Base-by-base conservation (phyloP, 208 protist species). In the Trypanosoma vivax region DNA sequence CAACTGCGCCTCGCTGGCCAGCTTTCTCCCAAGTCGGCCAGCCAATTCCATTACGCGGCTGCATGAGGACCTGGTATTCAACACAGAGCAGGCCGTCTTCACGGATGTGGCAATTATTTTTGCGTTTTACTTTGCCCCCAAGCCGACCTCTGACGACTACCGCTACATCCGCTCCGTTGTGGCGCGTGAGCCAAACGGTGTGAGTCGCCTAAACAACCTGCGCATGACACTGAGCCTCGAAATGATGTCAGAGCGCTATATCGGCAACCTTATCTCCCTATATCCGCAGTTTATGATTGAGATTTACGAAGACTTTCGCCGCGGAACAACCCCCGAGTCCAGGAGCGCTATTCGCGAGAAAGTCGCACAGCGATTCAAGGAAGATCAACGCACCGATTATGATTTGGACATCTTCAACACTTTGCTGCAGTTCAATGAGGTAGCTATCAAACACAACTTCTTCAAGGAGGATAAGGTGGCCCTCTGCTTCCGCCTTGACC, bases 391-490 rank as follows among this genome's bases (percentile, higher is more conserved):
- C 29, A 52, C 71, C 23, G 57, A 72, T 0, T 71, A 89, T 55
- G 90, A 96, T 59, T 42, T 75, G 38, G 50, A 73, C 43, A 79
- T 96, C 61, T 94, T 96, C 56, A 77, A 77, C 33, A 78, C 69
- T 40, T 87, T 96, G 46, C 55, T 96, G 24, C 77, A 77, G 28
- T 97, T 97, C 87, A 97, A 97, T 71, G 74, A 87, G 65, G 79
- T 88, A 25, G 64, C 96, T 24, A 11, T 96, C 13, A 96, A 95
- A 68, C 96, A 96, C 53, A 98, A 98, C 76, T 97, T 97, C 73
- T 97, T 92, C 77, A 95, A 96, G 67, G 47, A 73, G n/a, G 79
- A 86, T 56, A 96, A 96, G 70, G 76, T 87, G 1, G 88, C 89
- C 2, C 55, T 97, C 5, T 76, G 73, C 35, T 97, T 97, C 86